Percentiles rank a stretch among this genome's conserved stretches.
phyloP scores from a whole-genome alignment of 257 asterid species.

The Thymus quinquecostatus region DNA sequence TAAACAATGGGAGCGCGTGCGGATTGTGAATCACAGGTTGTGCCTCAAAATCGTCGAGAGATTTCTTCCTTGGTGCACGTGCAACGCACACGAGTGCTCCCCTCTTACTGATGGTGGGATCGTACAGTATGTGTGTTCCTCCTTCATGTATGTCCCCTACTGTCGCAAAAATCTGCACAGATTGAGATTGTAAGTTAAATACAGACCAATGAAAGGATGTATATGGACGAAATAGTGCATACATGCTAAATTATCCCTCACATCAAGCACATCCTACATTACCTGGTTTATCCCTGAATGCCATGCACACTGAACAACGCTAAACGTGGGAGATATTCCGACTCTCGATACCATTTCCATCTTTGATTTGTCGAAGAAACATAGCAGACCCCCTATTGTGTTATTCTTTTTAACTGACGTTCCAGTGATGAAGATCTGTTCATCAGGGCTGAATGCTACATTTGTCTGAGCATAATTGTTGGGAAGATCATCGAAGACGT shows the following conservation, averaged over 20 bases:
- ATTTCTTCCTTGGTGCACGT: conserved; percentile 95
- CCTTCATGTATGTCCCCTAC: conserved; percentile 87
- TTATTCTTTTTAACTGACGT: conserved; percentile 79
- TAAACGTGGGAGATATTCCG: conserved; percentile 80
- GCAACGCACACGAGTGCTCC: conserved; percentile 98
- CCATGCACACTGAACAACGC: conserved; percentile 97
- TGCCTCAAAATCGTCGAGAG: conserved; percentile 85
- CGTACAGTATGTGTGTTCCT: conserved; percentile 89
- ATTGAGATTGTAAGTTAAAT: not conserved
- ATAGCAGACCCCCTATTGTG: conserved; percentile 75
- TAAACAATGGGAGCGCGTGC: conserved; percentile 89
- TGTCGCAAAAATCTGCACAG: conserved; percentile 71
- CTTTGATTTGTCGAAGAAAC: conserved; percentile 77
- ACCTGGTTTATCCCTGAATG: conserved; percentile 96
- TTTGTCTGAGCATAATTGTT: conserved; percentile 92
- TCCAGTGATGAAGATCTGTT: conserved; percentile 83
- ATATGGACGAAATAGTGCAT: not conserved
- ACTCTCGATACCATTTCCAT: conserved; percentile 80
- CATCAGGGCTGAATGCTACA: conserved; percentile 83
- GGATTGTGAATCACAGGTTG: conserved; percentile 95
- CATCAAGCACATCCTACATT: not conserved
- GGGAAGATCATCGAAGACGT: conserved; percentile 73
- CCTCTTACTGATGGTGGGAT: conserved; percentile 86
- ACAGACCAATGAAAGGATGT: not conserved
- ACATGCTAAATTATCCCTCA: no score